Evolutionary conservation across 2,329 filamentous ascomycete species (phyloP), one percentile per base, ranked within the genome.

Genomic region (Metarhizium album): DNA sequence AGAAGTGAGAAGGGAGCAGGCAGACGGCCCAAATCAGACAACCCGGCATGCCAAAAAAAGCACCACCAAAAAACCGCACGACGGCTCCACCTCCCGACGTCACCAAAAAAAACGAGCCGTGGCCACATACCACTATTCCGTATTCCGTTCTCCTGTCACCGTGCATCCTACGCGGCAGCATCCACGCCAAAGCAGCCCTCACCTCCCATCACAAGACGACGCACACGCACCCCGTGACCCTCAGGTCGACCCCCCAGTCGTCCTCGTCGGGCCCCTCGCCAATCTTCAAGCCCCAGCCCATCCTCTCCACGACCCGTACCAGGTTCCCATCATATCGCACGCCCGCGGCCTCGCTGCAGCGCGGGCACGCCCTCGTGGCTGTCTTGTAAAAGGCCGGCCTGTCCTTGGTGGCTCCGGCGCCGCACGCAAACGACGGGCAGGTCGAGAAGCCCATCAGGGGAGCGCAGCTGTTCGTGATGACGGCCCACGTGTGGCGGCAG

Each of bases 401-500:
- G 20, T 63, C 59, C 53, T 71, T 69, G 47, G 68, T 58, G 31
- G 60, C 58, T 48, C 68, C 67, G 55, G 68, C 65, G 49, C 37
- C 18, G 46, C 38, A 13, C 20, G 64, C 61, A 55, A 79, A 74
- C 37, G 51, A 54, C 0, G 63, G 58, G 62, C 78, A 81, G 27
- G 64, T 74, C 52, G 61, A 63, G 64, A 80, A 79, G 53, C 76
- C 75, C 62, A 69, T 68, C 13, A 71, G 71, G 0, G 74, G 73
- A 3, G 58, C 67, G 64, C 78, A 81, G 5, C 73, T 70, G 43
- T 63, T 54, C 3, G 61, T 62, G 58, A 80, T 68, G 53, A 70
- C 60, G 42, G 74, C 68, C 77, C 77, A 81, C 57, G 67, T 70
- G 67, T 79, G 77, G 11, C 66, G 64, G 69, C 77, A 80, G 52